Evolutionary conservation across 2,329 filamentous ascomycete species (phyloP), one percentile per base, ranked within the genome.

Genomic region (Cytospora paraplurivora): DNA sequence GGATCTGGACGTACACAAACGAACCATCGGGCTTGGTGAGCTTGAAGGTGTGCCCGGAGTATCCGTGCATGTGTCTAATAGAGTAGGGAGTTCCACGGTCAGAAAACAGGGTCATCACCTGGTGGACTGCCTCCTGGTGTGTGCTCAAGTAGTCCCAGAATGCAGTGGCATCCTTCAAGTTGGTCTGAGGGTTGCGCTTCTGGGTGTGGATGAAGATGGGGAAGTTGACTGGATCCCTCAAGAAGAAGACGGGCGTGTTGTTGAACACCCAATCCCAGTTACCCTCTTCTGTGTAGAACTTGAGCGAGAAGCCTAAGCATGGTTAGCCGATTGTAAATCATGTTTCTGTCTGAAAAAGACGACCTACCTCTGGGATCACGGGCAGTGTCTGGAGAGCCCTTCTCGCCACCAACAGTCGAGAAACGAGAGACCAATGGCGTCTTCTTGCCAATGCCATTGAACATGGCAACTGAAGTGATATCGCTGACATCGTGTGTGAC

Each of bases 161-260:
- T 78, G 86, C 85, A 58, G 85, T 89, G 17, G 88, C 86, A 74
- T 90, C 85, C 55, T 85, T 87, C 59, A 91, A 76, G 73, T 92
- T 88, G 41, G 87, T 91, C 68, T 86, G 82, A 1, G 89, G 89
- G 75, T 92, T 82, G 56, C 88, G 83, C 81, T 92, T 92, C 76
- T 93, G 90, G 4, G 88, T 90, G 78, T 91, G 89, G 67, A 91
- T 91, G 75, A 92, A 88, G 71, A 88, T 78, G 41, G 89, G 89
- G 77, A 91, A 92, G 73, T 92, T 91, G 71, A 84, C 82, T 2
- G 89, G 88, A 69, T 92, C 90, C 51, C 89, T 82, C 32, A 92
- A 71, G 80, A 93, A 92, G 81, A 93, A 93, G 33, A 92, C 81
- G 1, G 89, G 89, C 0, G 88, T 92, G 76, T 92, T 92, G 78